Percentiles rank a stretch among this genome's conserved stretches.
Evolutionary conservation across 306 rosid genomes (phyloP).

Genomic region (Echinosophora koreensis): DNA sequence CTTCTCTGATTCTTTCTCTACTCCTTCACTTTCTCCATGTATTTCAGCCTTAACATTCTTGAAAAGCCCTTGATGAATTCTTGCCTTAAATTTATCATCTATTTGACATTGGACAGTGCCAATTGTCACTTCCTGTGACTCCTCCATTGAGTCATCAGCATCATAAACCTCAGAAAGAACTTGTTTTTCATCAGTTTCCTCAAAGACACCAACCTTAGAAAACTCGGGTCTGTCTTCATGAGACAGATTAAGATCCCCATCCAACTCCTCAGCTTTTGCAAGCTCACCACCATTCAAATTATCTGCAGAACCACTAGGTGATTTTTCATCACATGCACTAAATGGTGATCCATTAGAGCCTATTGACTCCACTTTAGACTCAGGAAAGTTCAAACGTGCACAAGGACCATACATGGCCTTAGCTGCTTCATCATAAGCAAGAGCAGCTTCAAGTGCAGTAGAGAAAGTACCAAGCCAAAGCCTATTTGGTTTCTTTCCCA

Average conservation of each 20-base stretch:
- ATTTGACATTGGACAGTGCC: slow-evolving; percentile 12
- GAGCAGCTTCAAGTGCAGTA: slow-evolving; percentile 83
- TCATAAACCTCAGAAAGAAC: slow-evolving; percentile 24
- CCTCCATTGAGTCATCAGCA: slow-evolving; percentile 32
- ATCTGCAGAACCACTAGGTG: slow-evolving; percentile 28
- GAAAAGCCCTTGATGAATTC: slow-evolving; percentile 26
- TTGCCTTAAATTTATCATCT: slow-evolving; percentile 22
- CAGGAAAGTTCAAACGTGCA: slow-evolving; percentile 79
- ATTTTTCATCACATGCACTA: slow-evolving; percentile 16
- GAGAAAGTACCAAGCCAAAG: slow-evolving; percentile 95
- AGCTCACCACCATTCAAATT: slow-evolving; percentile 28
- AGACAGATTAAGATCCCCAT: slow-evolving; percentile 1
- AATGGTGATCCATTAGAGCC: slow-evolving; percentile 39
- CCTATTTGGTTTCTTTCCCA: slow-evolving; percentile 54
- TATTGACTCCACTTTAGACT: slow-evolving; percentile 10
- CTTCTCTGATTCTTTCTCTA: slow-evolving; percentile 9
- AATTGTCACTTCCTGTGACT: background rate
- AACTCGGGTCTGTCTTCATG: slow-evolving; percentile 14
- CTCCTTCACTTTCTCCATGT: background rate
- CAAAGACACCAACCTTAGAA: slow-evolving; percentile 26
- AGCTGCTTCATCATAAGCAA: slow-evolving; percentile 91
- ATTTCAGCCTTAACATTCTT: slow-evolving; percentile 39
- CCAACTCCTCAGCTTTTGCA: slow-evolving; percentile 29
- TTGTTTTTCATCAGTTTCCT: slow-evolving; percentile 38
- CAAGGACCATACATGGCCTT: slow-evolving; percentile 76